A percentile compares a stretch with the other conserved stretches of the same genome.
These are phyloP conservation scores for Boletus semigastroideus DNA, from an alignment of 1,284 basidiomycete genomes.

Conservation along the genomic window DNA sequence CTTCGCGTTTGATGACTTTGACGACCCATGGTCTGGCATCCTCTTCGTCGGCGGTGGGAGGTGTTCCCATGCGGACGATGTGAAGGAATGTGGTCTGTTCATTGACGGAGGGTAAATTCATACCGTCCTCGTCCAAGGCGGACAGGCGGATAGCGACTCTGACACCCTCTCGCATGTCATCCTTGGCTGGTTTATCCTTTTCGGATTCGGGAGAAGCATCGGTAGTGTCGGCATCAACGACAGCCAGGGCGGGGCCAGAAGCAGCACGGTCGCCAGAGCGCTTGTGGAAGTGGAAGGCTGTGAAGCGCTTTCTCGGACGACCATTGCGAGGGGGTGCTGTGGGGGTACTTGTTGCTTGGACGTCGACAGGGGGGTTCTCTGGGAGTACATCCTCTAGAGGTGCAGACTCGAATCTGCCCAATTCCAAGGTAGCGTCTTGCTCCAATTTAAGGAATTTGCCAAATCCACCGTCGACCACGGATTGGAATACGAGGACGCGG, in stretches of 20 bases:
- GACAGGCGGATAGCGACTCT: constrained; percentile 73
- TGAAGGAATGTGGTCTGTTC: constrained; percentile 86
- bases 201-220: constrained; percentile 31
- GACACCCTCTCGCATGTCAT: constrained; percentile 64
- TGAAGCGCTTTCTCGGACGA: constrained; percentile 52
- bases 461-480: constrained; percentile 79
- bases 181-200: constrained; percentile 39
- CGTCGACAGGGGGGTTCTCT: constrained; percentile 13
- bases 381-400: constrained; percentile 12
- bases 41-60: constrained; percentile 39
- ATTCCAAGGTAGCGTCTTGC: constrained; percentile 70
- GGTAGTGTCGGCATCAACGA: constrained; percentile 59
- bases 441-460: constrained; percentile 70
- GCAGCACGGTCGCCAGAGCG: constrained; percentile 48
- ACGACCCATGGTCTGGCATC: constrained; percentile 77
- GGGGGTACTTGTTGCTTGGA: constrained; percentile 20
- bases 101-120: constrained; percentile 64
- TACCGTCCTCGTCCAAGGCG: constrained; percentile 72
- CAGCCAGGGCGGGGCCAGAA: constrained; percentile 71
- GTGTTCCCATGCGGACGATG: constrained; percentile 67
- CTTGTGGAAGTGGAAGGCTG: constrained; percentile 61
- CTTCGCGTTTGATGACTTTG: constrained; percentile 86
- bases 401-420: constrained; percentile 57
- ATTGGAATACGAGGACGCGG: constrained; percentile 67
- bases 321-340: constrained; percentile 14